Conservation (phyloP, 2,329 filamentous ascomycete species). For the Fusarium sp. region DNA sequence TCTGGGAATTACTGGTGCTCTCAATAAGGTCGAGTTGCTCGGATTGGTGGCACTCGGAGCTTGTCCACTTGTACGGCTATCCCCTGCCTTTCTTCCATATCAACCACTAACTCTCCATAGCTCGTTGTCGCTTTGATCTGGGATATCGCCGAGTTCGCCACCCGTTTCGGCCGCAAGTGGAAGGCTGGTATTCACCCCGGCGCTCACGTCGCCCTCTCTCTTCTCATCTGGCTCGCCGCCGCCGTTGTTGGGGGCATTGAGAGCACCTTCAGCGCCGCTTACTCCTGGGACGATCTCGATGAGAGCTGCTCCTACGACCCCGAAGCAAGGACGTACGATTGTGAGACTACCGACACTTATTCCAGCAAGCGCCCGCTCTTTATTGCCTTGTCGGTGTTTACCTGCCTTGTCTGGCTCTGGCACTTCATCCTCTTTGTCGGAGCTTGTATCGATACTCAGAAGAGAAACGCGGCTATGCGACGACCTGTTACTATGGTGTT, state of each 20-base stretch:
- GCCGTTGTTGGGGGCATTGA: constrained; percentile 47
- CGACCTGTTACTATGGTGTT: constrained; percentile 48
- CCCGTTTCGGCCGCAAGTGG: constrained; percentile 52
- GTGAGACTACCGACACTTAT: constrained; percentile 10
- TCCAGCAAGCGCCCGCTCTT: constrained; percentile 29
- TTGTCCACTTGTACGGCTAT: constrained; percentile 41
- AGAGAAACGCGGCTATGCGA: constrained; percentile 47
- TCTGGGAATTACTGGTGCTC: constrained; percentile 49
- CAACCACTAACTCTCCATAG: constrained; percentile 45
- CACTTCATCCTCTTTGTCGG: constrained; percentile 59
- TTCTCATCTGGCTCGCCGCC: constrained; percentile 59
- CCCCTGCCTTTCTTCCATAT: not conserved
- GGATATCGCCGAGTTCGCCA: constrained; percentile 58
- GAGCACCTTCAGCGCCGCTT: constrained; percentile 32
- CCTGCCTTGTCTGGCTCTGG: constrained; percentile 47
- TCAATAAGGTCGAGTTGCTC: constrained; percentile 28
- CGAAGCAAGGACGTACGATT: constrained; percentile 9
- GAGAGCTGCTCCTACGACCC: constrained; percentile 28
- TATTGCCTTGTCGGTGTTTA: constrained; percentile 44
- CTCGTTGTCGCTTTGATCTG: constrained; percentile 56
- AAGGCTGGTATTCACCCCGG: constrained; percentile 60
- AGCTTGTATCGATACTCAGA: constrained; percentile 58
- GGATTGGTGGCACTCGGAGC: constrained; percentile 27
- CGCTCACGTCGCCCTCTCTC: constrained; percentile 59
- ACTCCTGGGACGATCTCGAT: constrained; percentile 28